Evolutionary conservation across 2,329 filamentous ascomycete species (phyloP), one percentile per base, ranked within the genome.

Genomic region (Hawksworthiomyces lignivorus): DNA sequence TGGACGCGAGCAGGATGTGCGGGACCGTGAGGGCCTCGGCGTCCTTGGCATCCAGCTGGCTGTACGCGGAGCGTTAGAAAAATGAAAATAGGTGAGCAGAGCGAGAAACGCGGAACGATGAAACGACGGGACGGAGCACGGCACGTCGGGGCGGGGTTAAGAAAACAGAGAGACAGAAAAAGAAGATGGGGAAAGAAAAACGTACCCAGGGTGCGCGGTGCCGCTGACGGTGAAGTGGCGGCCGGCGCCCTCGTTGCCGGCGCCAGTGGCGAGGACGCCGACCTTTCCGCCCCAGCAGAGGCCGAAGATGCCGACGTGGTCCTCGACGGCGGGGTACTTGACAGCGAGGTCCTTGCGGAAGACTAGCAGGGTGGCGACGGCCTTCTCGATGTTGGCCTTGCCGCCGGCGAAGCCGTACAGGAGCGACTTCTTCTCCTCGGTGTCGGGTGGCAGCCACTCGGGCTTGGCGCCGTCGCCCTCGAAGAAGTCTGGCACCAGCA

Each of bases 281-380:
- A 69, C 47, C 67, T 50, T 72, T 12, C 68, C 68, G 24, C 70
- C 70, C 67, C 69, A 74, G 52, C 71, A 75, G 6, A 72, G 54
- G 3, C 71, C 71, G 40, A 71, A 62, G 5, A 62, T 53, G 1
- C 59, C 70, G 59, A 60, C 52, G 22, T 67, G 69, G 18, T 55
- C 63, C 38, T 62, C 55, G 2, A 67, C 61, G 3, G 40, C 50
- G 0, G 61, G 58, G 48, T 58, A 71, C 28, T 44, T 53, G 15
- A 46, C 44, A 19, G 54, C 57, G 7, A 60, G 54, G 15, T 54
- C 61, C 31, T 50, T 48, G 3, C 64, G 51, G 1, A 64, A 48
- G 9, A 48, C 48, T 15, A 60, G 41, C 21, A 71, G 40, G 24
- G 54, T 55, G 6, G 50, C 52, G 8, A 58, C 44, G 31, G 56